A percentile compares a stretch with the other conserved stretches of the same genome.
These are phyloP conservation scores for Acmispon strigosus DNA, from an alignment of 306 rosid genomes.

Conservation along the genomic window DNA sequence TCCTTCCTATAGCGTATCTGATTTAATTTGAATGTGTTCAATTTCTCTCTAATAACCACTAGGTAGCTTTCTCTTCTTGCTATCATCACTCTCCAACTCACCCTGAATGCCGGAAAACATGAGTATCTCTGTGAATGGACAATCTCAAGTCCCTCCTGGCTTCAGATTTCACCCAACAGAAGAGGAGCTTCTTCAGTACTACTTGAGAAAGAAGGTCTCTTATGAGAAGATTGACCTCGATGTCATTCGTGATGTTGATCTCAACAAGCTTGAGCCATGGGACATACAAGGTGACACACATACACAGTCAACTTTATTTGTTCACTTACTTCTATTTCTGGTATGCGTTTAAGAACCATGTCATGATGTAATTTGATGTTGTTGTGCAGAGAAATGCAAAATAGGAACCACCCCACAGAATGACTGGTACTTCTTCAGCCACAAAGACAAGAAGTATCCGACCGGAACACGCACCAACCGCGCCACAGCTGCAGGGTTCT, in stretches of 20 bases:
- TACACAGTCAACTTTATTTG: background rate
- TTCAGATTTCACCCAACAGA: constrained; percentile 89
- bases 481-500: constrained; percentile 85
- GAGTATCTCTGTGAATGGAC: constrained; percentile 85
- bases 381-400: constrained; percentile 63
- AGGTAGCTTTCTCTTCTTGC: background rate
- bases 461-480: constrained; percentile 92
- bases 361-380: background rate
- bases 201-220: constrained; percentile 74
- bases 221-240: constrained; percentile 73
- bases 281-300: constrained; percentile 88
- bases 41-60: background rate
- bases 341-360: background rate
- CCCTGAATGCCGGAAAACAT: constrained; percentile 50
- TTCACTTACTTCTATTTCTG: background rate
- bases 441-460: constrained; percentile 95
- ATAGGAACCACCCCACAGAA: constrained; percentile 94
- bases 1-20: background rate
- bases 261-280: constrained; percentile 98
- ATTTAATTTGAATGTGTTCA: constrained; percentile 21
- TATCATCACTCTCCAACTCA: background rate
- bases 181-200: constrained; percentile 83
- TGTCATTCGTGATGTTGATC: constrained; percentile 89
- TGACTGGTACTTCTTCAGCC: constrained; percentile 97
- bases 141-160: constrained; percentile 90